Conservation (phyloP, 352 stramenopile genomes). For the Globisporangium radiosum region DNA sequence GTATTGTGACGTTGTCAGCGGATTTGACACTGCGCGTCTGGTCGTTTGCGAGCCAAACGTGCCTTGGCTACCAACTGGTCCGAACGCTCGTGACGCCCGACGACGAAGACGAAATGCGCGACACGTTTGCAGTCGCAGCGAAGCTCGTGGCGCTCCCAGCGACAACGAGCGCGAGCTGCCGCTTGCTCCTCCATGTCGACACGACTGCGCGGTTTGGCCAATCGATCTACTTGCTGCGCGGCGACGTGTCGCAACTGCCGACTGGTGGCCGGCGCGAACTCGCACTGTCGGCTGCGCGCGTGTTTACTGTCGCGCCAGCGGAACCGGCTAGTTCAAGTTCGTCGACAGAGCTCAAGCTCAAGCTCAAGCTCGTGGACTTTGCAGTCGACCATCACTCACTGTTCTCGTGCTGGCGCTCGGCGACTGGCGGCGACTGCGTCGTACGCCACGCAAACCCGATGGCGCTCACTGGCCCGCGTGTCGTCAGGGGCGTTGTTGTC, state of each 20-base stretch:
- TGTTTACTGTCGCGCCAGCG: slow-evolving; percentile 34
- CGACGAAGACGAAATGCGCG: slow-evolving; percentile 29
- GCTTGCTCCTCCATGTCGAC: slow-evolving; percentile 60
- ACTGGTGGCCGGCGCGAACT: slow-evolving; percentile 29
- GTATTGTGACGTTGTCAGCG: slow-evolving; percentile 56
- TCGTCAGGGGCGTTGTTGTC: slow-evolving; percentile 43
- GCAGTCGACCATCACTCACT: slow-evolving; percentile 57
- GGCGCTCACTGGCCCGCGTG: slow-evolving; percentile 51
- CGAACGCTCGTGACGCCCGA: slow-evolving; percentile 25
- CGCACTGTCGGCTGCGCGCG: slow-evolving; percentile 33
- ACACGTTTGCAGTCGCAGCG: slow-evolving; percentile 38
- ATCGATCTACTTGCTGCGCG: slow-evolving; percentile 54
- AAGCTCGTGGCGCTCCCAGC: slow-evolving; percentile 54
- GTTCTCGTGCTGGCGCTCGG: slow-evolving; percentile 66
- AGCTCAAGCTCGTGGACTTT: slow-evolving; percentile 66
- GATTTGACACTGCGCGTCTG: slow-evolving; percentile 62
- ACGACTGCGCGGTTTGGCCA: slow-evolving; percentile 44
- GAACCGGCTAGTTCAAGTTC: too few relatives aligned
- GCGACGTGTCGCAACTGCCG: slow-evolving; percentile 33
- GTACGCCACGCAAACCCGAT: slow-evolving; percentile 67
- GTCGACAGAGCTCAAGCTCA: too few relatives aligned
- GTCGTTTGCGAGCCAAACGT: slow-evolving; percentile 62
- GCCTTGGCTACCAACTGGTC: slow-evolving; percentile 56
- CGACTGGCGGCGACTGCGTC: slow-evolving; percentile 40
- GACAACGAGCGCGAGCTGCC: slow-evolving; percentile 51